Conservation (phyloP, 164 flowering plant genomes). For the Echeveria elegans region DNA sequence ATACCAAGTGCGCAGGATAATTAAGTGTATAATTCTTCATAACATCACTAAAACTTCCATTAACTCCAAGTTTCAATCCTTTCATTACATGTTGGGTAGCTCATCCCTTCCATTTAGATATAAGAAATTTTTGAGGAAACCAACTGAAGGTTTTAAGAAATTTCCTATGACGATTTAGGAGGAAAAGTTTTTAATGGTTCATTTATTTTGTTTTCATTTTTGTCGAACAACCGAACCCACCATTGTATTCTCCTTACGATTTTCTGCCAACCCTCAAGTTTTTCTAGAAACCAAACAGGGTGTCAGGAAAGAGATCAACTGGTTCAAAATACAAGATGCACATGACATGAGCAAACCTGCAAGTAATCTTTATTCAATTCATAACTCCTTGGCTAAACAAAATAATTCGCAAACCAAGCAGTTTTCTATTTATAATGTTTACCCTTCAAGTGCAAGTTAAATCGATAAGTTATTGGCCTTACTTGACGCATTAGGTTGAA, state of each 20-base stretch:
- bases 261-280: no score
- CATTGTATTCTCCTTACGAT: no score
- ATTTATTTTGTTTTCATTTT: no score
- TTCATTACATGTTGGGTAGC: background rate
- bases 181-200: no score
- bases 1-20: background rate
- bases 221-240: no score
- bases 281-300: no score
- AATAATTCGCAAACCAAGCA: background rate
- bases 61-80: background rate
- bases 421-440: no score
- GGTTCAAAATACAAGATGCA: background rate
- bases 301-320: background rate
- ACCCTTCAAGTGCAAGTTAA: background rate
- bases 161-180: no score
- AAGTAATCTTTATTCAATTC: background rate
- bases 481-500: slow-evolving; percentile 72
- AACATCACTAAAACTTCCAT: background rate
- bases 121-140: no score
- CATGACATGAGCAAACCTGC: background rate
- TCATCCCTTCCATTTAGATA: no score
- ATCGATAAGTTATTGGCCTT: no score
- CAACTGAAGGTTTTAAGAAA: no score
- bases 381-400: background rate
- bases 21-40: background rate